Evolutionary conservation across 1,284 basidiomycete genomes (phyloP), one percentile per base, ranked within the genome.

Genomic region (Trichosporon sp.): DNA sequence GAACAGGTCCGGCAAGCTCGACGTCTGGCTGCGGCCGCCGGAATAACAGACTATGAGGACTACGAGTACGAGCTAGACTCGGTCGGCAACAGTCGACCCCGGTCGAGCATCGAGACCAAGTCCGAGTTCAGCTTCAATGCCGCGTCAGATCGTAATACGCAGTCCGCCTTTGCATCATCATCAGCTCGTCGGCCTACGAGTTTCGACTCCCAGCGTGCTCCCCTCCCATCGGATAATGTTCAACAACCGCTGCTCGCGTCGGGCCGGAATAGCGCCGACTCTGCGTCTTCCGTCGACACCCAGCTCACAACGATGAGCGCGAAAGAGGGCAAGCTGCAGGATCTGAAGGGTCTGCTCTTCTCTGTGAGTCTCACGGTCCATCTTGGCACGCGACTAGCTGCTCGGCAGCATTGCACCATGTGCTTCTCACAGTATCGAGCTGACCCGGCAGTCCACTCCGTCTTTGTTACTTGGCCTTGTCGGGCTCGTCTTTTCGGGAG

Each of bases 401-500:
- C 65, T 32, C 35, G 21, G n/a, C 51, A 37, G 21, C 35, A 8
- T 35, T 32, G 16, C 48, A 10, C 51, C 51, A 21, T 54, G 19
- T 19, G n/a, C 21, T 19, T 54, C 21, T 54, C 51, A 21, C 32
- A 32, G 16, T n/a, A 51, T 12, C 31, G 4, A 11, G 68, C 70
- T 71, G 37, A 74, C 69, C 56, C 19, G 51, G 1, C 76, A 86
- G 82, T 82, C 85, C 3, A 82, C 85, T 1, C 86, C 86, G 0
- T 86, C 86, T 0, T 74, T 87, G 0, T 73, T 86, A 11, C 78
- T 87, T 70, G 83, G 83, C 0, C 74, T 84, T 1, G 74, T 86
- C 63, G 85, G 85, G 2, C 78, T 94, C 66, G 86, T 96, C 64
- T 92, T 97, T 79, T 94, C 94, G 1, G 95, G 95, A 54, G 91